phyloP scores from a whole-genome alignment of 805 yeast species.

The Lachancea sp. region DNA sequence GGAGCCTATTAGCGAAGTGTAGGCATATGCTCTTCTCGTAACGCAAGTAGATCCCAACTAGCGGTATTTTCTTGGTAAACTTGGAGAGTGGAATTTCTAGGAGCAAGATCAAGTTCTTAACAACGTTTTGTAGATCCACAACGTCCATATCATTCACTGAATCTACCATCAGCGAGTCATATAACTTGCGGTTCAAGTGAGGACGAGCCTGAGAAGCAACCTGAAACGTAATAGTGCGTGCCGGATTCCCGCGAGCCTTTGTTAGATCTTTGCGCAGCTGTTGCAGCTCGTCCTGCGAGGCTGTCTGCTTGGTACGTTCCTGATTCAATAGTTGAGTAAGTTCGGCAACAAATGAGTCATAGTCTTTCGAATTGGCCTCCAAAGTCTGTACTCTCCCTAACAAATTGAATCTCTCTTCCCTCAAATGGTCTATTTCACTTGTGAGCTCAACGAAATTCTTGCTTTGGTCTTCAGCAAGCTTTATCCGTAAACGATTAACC shows the following conservation, averaged over 20 bases:
- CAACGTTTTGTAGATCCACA: slow-evolving; percentile 31
- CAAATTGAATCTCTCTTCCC: neutral
- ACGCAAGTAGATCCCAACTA: slow-evolving; percentile 22
- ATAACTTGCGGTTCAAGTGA: slow-evolving; percentile 20
- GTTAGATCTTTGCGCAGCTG: slow-evolving; percentile 7
- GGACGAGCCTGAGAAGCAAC: slow-evolving; percentile 22
- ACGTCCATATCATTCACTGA: slow-evolving; percentile 28
- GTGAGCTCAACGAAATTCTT: slow-evolving; percentile 1
- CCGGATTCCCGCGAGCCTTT: slow-evolving; percentile 21
- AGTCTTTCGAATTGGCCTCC: neutral
- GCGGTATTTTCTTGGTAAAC: slow-evolving; percentile 23
- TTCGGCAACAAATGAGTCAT: neutral
- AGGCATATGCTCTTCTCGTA: slow-evolving; percentile 27
- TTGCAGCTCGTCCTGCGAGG: slow-evolving; percentile 5
- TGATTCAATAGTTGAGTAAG: neutral
- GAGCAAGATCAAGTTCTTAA: slow-evolving; percentile 31
- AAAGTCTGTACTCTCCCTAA: neutral
- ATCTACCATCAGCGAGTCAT: slow-evolving; percentile 21
- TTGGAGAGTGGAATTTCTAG: slow-evolving; percentile 31
- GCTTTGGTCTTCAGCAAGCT: slow-evolving; percentile 6
- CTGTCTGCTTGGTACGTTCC: neutral
- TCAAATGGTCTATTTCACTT: neutral
- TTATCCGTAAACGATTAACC: slow-evolving; percentile 2
- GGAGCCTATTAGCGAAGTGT: slow-evolving; percentile 31
- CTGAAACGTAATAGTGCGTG: slow-evolving; percentile 21